A percentile compares a stretch with the other conserved stretches of the same genome.
Conservation (phyloP, 1,284 basidiomycete genomes). For the Kalmanozyma brasiliensis region DNA sequence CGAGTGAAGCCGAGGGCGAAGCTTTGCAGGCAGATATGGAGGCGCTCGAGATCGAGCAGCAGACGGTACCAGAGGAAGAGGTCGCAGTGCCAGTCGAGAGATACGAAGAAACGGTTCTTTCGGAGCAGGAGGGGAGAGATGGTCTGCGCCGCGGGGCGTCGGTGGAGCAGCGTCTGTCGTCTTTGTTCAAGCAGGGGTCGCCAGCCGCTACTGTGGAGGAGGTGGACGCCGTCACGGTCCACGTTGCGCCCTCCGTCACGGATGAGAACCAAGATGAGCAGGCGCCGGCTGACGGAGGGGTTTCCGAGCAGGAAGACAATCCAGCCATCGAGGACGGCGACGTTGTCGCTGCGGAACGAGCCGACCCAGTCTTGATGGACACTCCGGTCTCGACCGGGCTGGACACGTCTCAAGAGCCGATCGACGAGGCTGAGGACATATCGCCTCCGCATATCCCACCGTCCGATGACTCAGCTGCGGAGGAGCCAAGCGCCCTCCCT, state of each 20-base stretch:
- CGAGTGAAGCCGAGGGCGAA: conserved; percentile 33
- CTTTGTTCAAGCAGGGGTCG: conserved; percentile 9
- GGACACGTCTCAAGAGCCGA: too few relatives aligned
- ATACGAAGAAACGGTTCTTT: conserved; percentile 15
- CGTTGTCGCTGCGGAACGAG: too few relatives aligned
- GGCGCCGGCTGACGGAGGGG: too few relatives aligned
- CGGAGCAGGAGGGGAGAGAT: not conserved
- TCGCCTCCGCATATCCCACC: too few relatives aligned
- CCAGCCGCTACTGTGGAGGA: not conserved
- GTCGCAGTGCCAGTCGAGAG: conserved; percentile 14
- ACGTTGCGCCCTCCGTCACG: not conserved
- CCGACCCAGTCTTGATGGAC: too few relatives aligned
- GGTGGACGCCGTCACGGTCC: not conserved
- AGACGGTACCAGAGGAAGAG: conserved; percentile 5
- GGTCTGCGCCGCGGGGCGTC: conserved; percentile 10
- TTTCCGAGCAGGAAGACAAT: too few relatives aligned
- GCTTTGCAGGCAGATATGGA: conserved; percentile 17
- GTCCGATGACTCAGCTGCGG: not conserved
- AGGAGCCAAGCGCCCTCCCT: not conserved
- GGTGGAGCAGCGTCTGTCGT: conserved; percentile 29
- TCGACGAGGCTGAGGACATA: too few relatives aligned
- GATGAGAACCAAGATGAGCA: not conserved
- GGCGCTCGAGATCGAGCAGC: conserved; percentile 1
- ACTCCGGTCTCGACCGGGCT: too few relatives aligned
- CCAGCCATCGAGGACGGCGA: too few relatives aligned